These are phyloP conservation scores for Aureobasidium melanogenum DNA, from an alignment of 2,329 filamentous ascomycete genomes.

Conservation along the genomic window DNA sequence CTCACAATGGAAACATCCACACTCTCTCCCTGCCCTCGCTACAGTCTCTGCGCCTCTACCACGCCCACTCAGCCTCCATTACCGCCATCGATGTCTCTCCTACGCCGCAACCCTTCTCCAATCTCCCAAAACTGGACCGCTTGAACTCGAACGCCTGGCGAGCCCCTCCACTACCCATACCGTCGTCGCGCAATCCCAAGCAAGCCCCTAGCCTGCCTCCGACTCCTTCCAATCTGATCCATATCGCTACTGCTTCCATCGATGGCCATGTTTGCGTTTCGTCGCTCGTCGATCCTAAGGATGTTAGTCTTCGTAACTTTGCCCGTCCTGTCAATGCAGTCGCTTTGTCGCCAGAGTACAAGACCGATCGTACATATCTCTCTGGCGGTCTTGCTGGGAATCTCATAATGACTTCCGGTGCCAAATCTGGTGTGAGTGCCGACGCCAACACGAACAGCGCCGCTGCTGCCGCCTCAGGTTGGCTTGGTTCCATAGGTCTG, in stretches of 20 bases:
- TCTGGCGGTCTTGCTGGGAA: constrained; percentile 85
- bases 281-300: constrained; percentile 76
- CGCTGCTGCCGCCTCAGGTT: constrained; percentile 68
- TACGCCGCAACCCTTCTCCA: constrained; percentile 53
- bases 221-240: constrained; percentile 80
- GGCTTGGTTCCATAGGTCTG: constrained; percentile 82
- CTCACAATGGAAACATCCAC: constrained; percentile 94
- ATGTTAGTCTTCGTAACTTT: constrained; percentile 88
- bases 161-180: not conserved
- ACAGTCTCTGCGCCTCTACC: constrained; percentile 74
- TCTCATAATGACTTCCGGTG: constrained; percentile 76
- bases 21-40: constrained; percentile 76
- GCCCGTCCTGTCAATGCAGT: constrained; percentile 86
- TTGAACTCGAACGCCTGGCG: constrained; percentile 10
- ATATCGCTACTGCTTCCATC: constrained; percentile 86
- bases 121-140: not conserved
- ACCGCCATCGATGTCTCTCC: constrained; percentile 87
- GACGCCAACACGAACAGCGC: constrained; percentile 87
- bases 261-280: constrained; percentile 93
- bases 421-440: constrained; percentile 64
- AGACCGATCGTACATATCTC: constrained; percentile 76
- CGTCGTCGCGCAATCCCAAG: constrained; percentile 22
- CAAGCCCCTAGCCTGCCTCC: constrained; percentile 54
- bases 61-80: constrained; percentile 85
- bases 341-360: constrained; percentile 90